phyloP scores from a whole-genome alignment of 768 basidiomycete species.

The Suillus paluster region DNA sequence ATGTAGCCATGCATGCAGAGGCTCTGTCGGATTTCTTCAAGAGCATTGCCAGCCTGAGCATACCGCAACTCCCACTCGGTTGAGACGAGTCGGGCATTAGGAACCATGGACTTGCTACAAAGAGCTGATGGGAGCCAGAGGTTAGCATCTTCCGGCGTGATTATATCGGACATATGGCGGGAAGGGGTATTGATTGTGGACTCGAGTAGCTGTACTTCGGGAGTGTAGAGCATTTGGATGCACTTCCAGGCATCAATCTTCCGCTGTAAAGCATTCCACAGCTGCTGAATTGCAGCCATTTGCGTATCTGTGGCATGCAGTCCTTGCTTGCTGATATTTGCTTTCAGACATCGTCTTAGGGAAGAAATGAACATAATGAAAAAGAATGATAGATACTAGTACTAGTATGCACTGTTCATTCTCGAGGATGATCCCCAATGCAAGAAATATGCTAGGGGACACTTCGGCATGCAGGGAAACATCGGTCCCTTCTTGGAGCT shows the following conservation, averaged over 20 bases:
- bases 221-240: not conserved
- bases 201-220: not conserved
- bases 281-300: not conserved
- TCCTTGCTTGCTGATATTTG: not conserved
- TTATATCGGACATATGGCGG: not conserved
- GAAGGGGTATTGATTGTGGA: not conserved
- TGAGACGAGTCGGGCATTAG: not conserved
- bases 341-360: not conserved
- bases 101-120: not conserved
- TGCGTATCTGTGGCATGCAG: not conserved
- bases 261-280: not conserved
- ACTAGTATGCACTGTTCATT: conserved; percentile 19
- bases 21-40: not conserved
- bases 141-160: not conserved
- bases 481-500: conserved; percentile 1
- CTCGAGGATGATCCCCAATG: conserved; percentile 20
- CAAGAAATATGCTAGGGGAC: conserved; percentile 11
- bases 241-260: not conserved
- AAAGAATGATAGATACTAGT: not conserved
- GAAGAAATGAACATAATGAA: not conserved
- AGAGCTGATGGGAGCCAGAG: not conserved
- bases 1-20: not conserved
- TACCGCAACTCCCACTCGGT: not conserved
- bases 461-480: conserved; percentile 10
- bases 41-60: not conserved